Conservation (phyloP, 352 stramenopile species). For the Globisporangium carolinianum region DNA sequence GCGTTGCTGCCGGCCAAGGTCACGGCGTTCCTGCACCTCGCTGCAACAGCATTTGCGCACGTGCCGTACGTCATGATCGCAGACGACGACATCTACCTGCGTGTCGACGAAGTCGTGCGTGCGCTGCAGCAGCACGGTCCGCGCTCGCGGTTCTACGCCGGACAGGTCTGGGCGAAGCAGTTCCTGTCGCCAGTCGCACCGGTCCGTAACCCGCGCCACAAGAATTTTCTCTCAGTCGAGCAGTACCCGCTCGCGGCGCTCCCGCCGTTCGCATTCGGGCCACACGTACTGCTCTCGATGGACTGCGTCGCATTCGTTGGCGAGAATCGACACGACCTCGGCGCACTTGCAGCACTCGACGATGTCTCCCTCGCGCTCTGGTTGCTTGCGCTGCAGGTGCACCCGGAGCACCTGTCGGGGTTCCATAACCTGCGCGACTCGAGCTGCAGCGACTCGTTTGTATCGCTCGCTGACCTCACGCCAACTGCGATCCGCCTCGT, state of each 20-base stretch:
- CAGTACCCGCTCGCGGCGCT: slow-evolving; percentile 26
- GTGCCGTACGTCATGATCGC: slow-evolving; percentile 44
- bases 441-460: slow-evolving; percentile 22
- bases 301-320: no score
- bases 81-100: slow-evolving; percentile 53
- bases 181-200: slow-evolving; percentile 8
- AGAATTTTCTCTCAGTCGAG: slow-evolving; percentile 26
- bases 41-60: slow-evolving; percentile 3
- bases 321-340: no score
- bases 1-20: slow-evolving; percentile 25
- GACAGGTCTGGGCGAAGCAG: slow-evolving; percentile 31
- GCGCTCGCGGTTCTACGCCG: slow-evolving; percentile 17
- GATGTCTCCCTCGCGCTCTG: slow-evolving; percentile 55
- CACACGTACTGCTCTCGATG: no score
- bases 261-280: slow-evolving; percentile 26
- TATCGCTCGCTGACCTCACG: slow-evolving; percentile 45
- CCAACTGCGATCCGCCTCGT: slow-evolving; percentile 33
- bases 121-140: slow-evolving; percentile 7
- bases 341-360: slow-evolving; percentile 20
- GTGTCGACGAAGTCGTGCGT: slow-evolving; percentile 18
- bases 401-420: slow-evolving; percentile 22
- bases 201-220: slow-evolving; percentile 14
- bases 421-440: slow-evolving; percentile 38
- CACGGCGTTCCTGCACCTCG: slow-evolving; percentile 29
- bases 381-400: slow-evolving; percentile 42